These are phyloP conservation scores for Fraxinus platypoda DNA, from an alignment of 305 asterid species.

Conservation along the genomic window DNA sequence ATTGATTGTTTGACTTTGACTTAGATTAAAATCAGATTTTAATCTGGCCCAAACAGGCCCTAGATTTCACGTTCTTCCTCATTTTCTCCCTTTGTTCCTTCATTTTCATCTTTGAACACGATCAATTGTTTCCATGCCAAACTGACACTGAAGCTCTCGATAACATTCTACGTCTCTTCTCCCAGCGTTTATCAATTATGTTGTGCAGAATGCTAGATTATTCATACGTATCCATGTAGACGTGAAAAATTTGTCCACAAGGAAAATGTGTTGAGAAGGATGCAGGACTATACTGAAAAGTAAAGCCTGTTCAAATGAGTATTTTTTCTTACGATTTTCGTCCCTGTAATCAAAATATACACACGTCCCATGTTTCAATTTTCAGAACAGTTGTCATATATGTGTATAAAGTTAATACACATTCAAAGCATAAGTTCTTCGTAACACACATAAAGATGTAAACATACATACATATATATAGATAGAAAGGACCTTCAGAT, in stretches of 20 bases:
- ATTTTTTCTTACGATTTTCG: background rate
- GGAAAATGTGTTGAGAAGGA: constrained; percentile 20
- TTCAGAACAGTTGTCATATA: too few species aligned
- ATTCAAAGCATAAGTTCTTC: background rate
- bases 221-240: constrained; percentile 15
- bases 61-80: background rate
- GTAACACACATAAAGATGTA: background rate
- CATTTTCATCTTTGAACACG: background rate
- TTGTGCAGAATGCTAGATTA: constrained; percentile 7
- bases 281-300: constrained; percentile 19
- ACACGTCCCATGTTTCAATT: too few species aligned
- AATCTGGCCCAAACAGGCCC: too few species aligned
- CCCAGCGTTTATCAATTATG: background rate
- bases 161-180: background rate
- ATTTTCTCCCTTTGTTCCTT: constrained; percentile 1
- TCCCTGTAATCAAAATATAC: background rate
- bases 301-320: constrained; percentile 18
- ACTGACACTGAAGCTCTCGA: background rate
- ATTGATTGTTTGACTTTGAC: too few species aligned
- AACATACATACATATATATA: background rate
- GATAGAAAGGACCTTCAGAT: constrained; percentile 50
- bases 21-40: too few species aligned
- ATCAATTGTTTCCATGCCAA: background rate
- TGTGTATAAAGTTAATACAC: background rate
- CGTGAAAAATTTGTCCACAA: constrained; percentile 7